phyloP scores from a whole-genome alignment of 2,329 filamentous ascomycete genomes.

The Shiraia sp. region DNA sequence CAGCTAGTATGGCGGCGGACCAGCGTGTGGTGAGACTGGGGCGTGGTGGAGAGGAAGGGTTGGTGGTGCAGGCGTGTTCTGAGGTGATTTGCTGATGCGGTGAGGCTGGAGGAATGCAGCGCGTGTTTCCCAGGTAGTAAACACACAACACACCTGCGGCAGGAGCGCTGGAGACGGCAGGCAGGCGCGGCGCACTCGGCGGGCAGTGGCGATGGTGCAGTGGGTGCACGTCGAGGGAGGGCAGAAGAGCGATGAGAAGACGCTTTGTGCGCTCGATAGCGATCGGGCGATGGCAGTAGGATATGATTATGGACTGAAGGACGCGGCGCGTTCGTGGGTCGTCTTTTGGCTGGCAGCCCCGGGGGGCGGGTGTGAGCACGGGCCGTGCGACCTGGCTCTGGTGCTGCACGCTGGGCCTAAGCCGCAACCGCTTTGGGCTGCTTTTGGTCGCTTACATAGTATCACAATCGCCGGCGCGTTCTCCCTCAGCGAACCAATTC shows the following conservation, averaged over 20 bases:
- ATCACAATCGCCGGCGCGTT: conserved; percentile 7
- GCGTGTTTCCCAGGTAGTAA: conserved; percentile 21
- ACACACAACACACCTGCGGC: conserved; percentile 14
- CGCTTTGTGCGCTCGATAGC: conserved; percentile 27
- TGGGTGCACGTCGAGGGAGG: conserved; percentile 11
- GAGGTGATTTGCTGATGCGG: conserved; percentile 29
- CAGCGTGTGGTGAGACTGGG: conserved; percentile 12
- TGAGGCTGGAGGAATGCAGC: conserved; percentile 13
- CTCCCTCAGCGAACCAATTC: conserved; percentile 23
- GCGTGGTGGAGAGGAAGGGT: conserved; percentile 15
- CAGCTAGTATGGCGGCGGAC: conserved; percentile 10
- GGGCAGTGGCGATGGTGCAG: conserved; percentile 20
- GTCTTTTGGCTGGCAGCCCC: conserved; percentile 11
- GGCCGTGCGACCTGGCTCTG: too few species aligned
- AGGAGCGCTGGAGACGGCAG: conserved; percentile 6
- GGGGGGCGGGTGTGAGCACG: too few species aligned
- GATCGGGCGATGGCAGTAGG: conserved; percentile 28
- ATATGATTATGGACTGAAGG: conserved; percentile 22
- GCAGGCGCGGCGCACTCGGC: neutral
- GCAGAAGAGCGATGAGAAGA: conserved; percentile 24
- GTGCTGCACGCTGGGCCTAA: too few species aligned
- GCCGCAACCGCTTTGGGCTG: too few species aligned
- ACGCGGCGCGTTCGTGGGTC: conserved; percentile 29
- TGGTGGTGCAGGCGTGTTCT: conserved; percentile 21
- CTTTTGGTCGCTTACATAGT: too few species aligned